These are phyloP conservation scores for Echinosophora koreensis DNA, from an alignment of 306 rosid species.

Conservation along the genomic window DNA sequence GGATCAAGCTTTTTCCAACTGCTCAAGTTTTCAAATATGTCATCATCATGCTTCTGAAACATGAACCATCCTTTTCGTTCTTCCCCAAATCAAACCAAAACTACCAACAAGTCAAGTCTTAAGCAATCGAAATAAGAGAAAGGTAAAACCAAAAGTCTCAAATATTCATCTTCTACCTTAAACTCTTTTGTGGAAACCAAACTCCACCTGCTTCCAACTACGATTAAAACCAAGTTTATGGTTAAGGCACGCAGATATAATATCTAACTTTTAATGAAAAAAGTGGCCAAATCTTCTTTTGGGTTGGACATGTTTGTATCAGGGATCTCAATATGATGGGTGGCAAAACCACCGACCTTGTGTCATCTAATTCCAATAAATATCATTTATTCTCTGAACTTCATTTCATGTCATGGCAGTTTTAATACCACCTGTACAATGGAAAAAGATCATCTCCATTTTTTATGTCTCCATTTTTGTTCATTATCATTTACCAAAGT, in stretches of 20 bases:
- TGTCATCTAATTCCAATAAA: conserved; percentile 20
- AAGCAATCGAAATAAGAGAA: conserved; percentile 20
- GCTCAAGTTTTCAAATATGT: conserved; percentile 56
- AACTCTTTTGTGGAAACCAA: conserved; percentile 46
- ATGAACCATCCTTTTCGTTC: conserved; percentile 33
- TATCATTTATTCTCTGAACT: conserved; percentile 35
- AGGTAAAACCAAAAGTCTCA: conserved; percentile 29
- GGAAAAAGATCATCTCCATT: no score
- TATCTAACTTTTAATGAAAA: conserved; percentile 41
- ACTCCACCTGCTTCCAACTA: conserved; percentile 52
- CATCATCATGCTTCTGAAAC: conserved; percentile 45
- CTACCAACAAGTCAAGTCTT: conserved; percentile 39
- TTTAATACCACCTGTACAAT: no score
- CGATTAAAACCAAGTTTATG: conserved; percentile 36
- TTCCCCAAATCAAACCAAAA: conserved; percentile 49
- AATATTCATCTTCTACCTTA: conserved; percentile 26
- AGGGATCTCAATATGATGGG: conserved; percentile 46
- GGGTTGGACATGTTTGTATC: conserved; percentile 51
- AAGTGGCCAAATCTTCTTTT: conserved; percentile 50
- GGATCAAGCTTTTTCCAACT: conserved; percentile 49
- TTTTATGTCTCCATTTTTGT: no score
- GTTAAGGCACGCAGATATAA: conserved; percentile 41
- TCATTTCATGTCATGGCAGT: conserved; percentile 47
- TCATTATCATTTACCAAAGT: no score
- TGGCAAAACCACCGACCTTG: conserved; percentile 59